Evolutionary conservation across 306 rosid genomes (phyloP).

Genomic region (Ceratonia siliqua): DNA sequence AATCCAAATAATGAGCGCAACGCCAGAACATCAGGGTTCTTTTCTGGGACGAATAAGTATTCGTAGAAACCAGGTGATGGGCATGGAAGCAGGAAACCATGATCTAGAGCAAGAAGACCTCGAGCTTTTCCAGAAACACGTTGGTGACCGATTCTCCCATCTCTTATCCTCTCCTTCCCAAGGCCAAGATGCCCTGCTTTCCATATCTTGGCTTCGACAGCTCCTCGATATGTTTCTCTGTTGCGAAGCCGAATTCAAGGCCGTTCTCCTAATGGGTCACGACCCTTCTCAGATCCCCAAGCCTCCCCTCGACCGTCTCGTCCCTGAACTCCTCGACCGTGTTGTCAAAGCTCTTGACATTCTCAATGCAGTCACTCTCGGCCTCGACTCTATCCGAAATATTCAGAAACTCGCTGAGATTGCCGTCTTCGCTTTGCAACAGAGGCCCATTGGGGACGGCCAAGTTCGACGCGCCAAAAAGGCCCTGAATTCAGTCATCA

Average conservation of each 20-base stretch:
- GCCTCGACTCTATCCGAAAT: conserved; percentile 68
- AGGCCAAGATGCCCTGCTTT: conserved; percentile 55
- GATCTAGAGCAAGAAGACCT: conserved; percentile 85
- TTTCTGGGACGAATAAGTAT: conserved; percentile 90
- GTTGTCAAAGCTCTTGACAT: conserved; percentile 73
- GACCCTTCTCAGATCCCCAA: conserved; percentile 68
- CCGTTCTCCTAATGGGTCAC: conserved; percentile 68
- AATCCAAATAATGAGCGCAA: too few species aligned
- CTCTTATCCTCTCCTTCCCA: conserved; percentile 55
- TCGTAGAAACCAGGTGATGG: conserved; percentile 80
- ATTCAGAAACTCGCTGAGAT: conserved; percentile 81
- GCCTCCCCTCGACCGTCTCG: conserved; percentile 77
- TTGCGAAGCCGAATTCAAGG: conserved; percentile 92
- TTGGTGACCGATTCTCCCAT: conserved; percentile 63
- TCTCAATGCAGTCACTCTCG: conserved; percentile 77
- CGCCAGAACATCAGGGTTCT: conserved; percentile 78
- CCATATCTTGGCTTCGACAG: conserved; percentile 69
- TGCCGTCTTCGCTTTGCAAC: conserved; percentile 62
- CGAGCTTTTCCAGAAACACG: conserved; percentile 79
- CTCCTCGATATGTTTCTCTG: conserved; percentile 84
- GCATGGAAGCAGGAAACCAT: conserved; percentile 80
- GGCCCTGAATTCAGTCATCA: conserved; percentile 58
- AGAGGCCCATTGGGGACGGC: conserved; percentile 77
- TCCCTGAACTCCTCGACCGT: conserved; percentile 81
- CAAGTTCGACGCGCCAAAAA: conserved; percentile 85